Conservation (phyloP, 371 early-diverging fungal genomes). For the Chytridiales sp. region DNA sequence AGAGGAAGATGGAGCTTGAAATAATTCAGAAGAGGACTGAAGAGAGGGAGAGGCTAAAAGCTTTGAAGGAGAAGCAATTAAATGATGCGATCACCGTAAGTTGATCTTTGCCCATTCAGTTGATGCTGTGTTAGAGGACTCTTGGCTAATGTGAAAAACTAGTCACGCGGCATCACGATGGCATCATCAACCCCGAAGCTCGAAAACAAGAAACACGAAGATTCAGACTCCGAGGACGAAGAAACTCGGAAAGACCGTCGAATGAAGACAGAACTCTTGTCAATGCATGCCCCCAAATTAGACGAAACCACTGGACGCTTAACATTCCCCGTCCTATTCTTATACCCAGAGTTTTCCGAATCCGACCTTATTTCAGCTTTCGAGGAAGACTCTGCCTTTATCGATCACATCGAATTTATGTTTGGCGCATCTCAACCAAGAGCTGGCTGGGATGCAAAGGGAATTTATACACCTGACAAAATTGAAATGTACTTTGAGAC, state of each 20-base stretch:
- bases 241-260: slow-evolving; percentile 9
- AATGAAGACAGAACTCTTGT: slow-evolving; percentile 35
- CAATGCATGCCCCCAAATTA: slow-evolving; percentile 58
- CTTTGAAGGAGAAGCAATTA: slow-evolving; percentile 22
- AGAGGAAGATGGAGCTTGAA: slow-evolving; percentile 66
- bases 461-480: slow-evolving; percentile 64
- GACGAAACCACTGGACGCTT: slow-evolving; percentile 66
- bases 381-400: slow-evolving; percentile 78
- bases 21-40: slow-evolving; percentile 35
- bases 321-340: slow-evolving; percentile 84
- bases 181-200: slow-evolving; percentile 41
- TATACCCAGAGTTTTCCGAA: slow-evolving; percentile 93
- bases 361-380: slow-evolving; percentile 87
- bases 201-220: not conserved
- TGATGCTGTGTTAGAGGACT: slow-evolving; percentile 6
- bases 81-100: slow-evolving; percentile 12
- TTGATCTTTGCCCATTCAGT: slow-evolving; percentile 5
- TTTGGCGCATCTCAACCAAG: slow-evolving; percentile 68
- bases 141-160: not conserved
- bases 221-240: slow-evolving; percentile 5
- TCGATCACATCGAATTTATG: slow-evolving; percentile 81
- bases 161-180: slow-evolving; percentile 60
- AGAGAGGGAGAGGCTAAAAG: slow-evolving; percentile 22
- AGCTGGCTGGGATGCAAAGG: slow-evolving; percentile 76
- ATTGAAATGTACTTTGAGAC: slow-evolving; percentile 80